Evolutionary conservation across 768 basidiomycete genomes (phyloP).

Genomic region (Lactifluus rugatus): DNA sequence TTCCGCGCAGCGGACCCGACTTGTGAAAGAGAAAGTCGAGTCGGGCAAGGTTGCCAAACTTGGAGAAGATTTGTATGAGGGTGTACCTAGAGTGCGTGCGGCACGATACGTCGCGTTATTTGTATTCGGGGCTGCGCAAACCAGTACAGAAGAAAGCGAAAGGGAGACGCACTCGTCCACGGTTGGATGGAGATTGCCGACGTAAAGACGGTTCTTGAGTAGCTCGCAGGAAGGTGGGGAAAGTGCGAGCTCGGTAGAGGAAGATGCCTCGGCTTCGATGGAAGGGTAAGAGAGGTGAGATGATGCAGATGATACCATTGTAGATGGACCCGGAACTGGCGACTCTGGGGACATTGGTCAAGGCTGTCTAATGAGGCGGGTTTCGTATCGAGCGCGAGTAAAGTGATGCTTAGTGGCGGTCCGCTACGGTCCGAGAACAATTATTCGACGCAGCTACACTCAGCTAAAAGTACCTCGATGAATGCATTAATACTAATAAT

Average conservation of each 20-base stretch:
- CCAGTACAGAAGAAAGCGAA: not conserved
- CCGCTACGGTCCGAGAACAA: not conserved
- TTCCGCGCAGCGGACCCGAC: constrained; percentile 77
- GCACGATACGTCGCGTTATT: not conserved
- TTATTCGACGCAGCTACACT: not conserved
- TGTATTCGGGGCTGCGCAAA: not conserved
- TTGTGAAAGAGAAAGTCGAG: constrained; percentile 97
- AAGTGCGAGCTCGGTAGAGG: constrained; percentile 15
- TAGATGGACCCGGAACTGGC: not conserved
- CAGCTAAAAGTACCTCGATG: not conserved
- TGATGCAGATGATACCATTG: not conserved
- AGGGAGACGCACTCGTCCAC: constrained; percentile 68
- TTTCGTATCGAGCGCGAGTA: too few species aligned
- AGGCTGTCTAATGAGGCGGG: too few species aligned
- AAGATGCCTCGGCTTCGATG: constrained; percentile 6
- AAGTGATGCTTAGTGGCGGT: not conserved
- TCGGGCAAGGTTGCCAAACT: constrained; percentile 86
- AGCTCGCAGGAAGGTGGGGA: constrained; percentile 23
- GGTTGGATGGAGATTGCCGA: constrained; percentile 80
- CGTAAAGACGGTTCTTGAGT: constrained; percentile 70
- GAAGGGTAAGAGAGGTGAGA: constrained; percentile 25
- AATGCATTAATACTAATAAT: constrained; percentile 3
- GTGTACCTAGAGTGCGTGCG: constrained; percentile 48
- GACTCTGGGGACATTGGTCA: not conserved
- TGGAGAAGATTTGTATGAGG: constrained; percentile 81